Evolutionary conservation across 2,329 filamentous ascomycete species (phyloP), one percentile per base, ranked within the genome.

Genomic region (Aspergillus floridensis): DNA sequence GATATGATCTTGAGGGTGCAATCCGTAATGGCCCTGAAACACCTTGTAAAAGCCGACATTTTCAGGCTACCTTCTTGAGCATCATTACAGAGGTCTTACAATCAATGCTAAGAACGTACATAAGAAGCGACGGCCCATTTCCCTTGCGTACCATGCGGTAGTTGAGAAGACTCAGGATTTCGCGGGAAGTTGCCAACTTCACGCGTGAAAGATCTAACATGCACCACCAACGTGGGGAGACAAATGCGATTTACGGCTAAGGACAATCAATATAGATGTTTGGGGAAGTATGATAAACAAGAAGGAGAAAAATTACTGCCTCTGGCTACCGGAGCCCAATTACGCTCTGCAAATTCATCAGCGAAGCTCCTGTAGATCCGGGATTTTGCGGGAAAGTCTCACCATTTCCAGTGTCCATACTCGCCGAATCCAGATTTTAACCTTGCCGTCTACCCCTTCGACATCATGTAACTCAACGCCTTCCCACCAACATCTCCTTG

Each of bases 351-450:
- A 38, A 56, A 49, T 24, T 41, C 24, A 56, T 70, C 66, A 74
- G 70, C 47, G 21, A 51, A 54, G 16, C 31, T 41, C 51, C 4
- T 11, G 0, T 38, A 47, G 21, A n/a, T 59, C 8, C 12, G 12
- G 21, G 6, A 16, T 11, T 29, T 3, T 4, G 41, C 29, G 24
- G 32, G 29, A 47, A 47, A 57, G 10, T 47, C 81, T 74, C 76
- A 88, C 86, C 86, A 99, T 99, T 82, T 99, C 95, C 60, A 99
- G 83, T 60, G 95, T 99, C 95, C 95, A 99, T 60, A 99, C 95
- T 70, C 95, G 86, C 72, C 95, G 85, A 74, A 99, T 98, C 95
- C 95, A 99, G 59, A 99, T 92, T 79, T 99, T 99, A 67, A 99
- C 83, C 74, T 88, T 91, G 55, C 93, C 93, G 54, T 96, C 87